Conservation (phyloP, 2,329 filamentous ascomycete genomes). For the Aspergillaceae sp. region DNA sequence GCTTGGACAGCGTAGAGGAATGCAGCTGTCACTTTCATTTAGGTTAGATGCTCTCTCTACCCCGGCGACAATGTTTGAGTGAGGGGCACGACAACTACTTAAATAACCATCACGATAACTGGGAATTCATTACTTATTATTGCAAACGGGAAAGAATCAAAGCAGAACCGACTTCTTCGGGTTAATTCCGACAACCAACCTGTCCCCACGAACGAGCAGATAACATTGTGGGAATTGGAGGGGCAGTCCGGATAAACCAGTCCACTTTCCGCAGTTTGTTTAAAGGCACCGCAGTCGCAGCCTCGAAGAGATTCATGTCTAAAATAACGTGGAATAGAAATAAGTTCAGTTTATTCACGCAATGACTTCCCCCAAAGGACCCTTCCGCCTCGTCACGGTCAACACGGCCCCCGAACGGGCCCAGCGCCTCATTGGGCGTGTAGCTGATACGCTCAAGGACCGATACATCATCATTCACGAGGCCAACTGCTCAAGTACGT, state of each 20-base stretch:
- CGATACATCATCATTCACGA: slow-evolving; percentile 55
- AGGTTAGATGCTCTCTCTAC: slow-evolving; percentile 17
- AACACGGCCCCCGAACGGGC: slow-evolving; percentile 61
- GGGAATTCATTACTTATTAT: background rate
- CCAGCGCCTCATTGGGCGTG: slow-evolving; percentile 51
- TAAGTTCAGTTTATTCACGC: background rate
- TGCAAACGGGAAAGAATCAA: background rate
- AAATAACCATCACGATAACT: too few relatives aligned
- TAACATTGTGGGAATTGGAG: background rate
- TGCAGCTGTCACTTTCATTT: background rate
- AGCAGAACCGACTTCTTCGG: background rate
- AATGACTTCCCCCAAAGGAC: slow-evolving; percentile 41
- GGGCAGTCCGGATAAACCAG: background rate
- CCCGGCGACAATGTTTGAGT: slow-evolving; percentile 7
- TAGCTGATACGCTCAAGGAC: slow-evolving; percentile 55
- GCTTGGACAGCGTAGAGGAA: background rate
- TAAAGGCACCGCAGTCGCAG: background rate
- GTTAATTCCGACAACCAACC: background rate
- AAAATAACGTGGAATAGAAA: too few relatives aligned
- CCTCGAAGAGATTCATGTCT: background rate
- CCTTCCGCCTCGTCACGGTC: slow-evolving; percentile 57
- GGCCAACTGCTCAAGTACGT: slow-evolving; percentile 54
- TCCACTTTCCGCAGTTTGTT: background rate
- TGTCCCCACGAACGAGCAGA: background rate
- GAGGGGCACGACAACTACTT: background rate